Percentiles rank a stretch among this genome's conserved stretches.
Conservation (phyloP, 2,329 filamentous ascomycete genomes). For the Arthrinium phaeospermum region DNA sequence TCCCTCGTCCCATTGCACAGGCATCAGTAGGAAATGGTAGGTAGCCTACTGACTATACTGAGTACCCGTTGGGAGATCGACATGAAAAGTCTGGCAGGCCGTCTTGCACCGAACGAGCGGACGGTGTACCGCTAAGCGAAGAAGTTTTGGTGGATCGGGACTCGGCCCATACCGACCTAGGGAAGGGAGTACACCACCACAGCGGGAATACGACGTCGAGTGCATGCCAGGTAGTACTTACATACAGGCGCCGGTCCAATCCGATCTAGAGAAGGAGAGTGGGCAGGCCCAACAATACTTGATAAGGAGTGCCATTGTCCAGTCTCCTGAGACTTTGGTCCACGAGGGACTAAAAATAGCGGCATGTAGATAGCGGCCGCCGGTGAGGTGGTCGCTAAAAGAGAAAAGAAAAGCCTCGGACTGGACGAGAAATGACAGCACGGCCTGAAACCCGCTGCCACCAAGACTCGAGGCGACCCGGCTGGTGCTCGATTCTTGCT, state of each 20-base stretch:
- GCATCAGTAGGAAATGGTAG: not conserved
- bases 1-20: no score
- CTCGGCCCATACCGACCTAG: constrained; percentile 3
- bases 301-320: not conserved
- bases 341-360: constrained; percentile 15
- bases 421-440: not conserved
- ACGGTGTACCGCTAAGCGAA: constrained; percentile 3
- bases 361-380: constrained; percentile 15
- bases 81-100: not conserved
- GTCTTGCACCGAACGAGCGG: constrained; percentile 3
- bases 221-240: constrained; percentile 1
- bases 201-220: constrained; percentile 18
- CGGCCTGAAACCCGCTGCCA: not conserved
- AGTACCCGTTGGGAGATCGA: not conserved
- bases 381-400: constrained; percentile 1
- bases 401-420: not conserved
- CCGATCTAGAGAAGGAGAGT: not conserved
- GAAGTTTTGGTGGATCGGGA: constrained; percentile 4
- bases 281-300: not conserved
- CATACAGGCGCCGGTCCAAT: constrained; percentile 9
- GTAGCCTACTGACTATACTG: not conserved
- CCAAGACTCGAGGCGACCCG: not conserved
- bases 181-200: not conserved
- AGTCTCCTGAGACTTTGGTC: not conserved
- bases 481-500: constrained; percentile 4